phyloP scores from a whole-genome alignment of 257 asterid genomes.

The Linderniella brevidens region DNA sequence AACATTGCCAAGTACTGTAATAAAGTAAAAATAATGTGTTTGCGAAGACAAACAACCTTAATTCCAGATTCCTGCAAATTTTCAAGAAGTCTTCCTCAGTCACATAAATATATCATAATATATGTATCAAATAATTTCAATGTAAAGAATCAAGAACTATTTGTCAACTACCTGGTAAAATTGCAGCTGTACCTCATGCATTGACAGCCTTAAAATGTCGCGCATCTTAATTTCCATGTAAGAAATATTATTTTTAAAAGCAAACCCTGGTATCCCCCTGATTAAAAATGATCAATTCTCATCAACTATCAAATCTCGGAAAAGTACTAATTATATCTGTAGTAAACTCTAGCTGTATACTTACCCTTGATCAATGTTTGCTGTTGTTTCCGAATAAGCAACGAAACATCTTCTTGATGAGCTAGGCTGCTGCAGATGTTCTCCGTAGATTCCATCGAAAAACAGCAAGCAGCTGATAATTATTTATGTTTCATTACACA shows the following conservation, averaged over 20 bases:
- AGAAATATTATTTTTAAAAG: neutral
- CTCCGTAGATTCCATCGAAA: constrained; percentile 33
- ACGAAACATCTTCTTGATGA: constrained; percentile 33
- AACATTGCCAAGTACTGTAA: no score
- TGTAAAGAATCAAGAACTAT: no score
- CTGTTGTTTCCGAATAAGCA: constrained; percentile 23
- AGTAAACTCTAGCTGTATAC: neutral
- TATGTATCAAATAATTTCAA: no score
- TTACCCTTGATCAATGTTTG: constrained; percentile 22
- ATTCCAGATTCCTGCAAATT: constrained; percentile 67
- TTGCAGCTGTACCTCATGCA: neutral
- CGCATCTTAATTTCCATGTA: neutral
- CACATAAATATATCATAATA: no score
- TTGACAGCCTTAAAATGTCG: neutral
- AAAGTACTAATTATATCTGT: neutral
- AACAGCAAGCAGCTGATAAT: constrained; percentile 28
- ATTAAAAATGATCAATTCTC: neutral
- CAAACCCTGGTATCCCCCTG: neutral
- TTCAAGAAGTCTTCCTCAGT: no score
- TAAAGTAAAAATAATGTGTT: neutral
- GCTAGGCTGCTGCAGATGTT: constrained; percentile 17
- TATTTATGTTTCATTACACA: neutral
- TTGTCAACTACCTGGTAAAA: neutral
- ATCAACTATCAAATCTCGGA: neutral
- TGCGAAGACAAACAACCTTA: constrained; percentile 34